phyloP scores from a whole-genome alignment of 495 filamentous ascomycete species.

The Penicillium fimorum region DNA sequence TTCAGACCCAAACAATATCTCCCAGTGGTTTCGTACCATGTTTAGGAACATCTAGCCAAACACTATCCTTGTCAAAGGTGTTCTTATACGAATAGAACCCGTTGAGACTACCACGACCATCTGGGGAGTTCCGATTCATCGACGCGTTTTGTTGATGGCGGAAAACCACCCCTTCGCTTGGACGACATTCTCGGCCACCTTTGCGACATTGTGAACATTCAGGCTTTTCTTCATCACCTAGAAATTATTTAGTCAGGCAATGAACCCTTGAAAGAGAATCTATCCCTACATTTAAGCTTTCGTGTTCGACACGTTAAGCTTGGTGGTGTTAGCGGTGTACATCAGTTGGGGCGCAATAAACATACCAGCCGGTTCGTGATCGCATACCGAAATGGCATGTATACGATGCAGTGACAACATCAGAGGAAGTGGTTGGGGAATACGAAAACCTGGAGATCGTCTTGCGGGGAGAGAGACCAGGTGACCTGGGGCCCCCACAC shows the following conservation, averaged over 20 bases:
- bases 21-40: slow-evolving; percentile 35
- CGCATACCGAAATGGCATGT: slow-evolving; percentile 44
- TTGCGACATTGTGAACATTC: slow-evolving; percentile 59
- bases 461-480: slow-evolving; percentile 28
- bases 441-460: slow-evolving; percentile 27
- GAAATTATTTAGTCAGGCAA: slow-evolving; percentile 13
- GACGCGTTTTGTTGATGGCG: slow-evolving; percentile 73
- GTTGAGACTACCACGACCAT: slow-evolving; percentile 48
- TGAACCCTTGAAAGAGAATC: background rate
- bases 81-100: slow-evolving; percentile 72
- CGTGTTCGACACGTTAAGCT: slow-evolving; percentile 62
- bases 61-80: slow-evolving; percentile 59
- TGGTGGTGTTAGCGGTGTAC: background rate
- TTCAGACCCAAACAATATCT: background rate
- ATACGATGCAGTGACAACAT: slow-evolving; percentile 32
- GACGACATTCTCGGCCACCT: slow-evolving; percentile 59
- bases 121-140: slow-evolving; percentile 55
- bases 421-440: slow-evolving; percentile 10
- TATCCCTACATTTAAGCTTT: slow-evolving; percentile 58
- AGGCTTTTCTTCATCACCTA: slow-evolving; percentile 56
- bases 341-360: background rate
- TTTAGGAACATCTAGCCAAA: slow-evolving; percentile 65
- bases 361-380: slow-evolving; percentile 36
- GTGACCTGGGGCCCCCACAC: slow-evolving; percentile 29
- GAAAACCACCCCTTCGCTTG: slow-evolving; percentile 63